A percentile compares a stretch with the other conserved stretches of the same genome.
Evolutionary conservation across 345 rosid species (phyloP).

Genomic region (Streptanthus diversifolius): DNA sequence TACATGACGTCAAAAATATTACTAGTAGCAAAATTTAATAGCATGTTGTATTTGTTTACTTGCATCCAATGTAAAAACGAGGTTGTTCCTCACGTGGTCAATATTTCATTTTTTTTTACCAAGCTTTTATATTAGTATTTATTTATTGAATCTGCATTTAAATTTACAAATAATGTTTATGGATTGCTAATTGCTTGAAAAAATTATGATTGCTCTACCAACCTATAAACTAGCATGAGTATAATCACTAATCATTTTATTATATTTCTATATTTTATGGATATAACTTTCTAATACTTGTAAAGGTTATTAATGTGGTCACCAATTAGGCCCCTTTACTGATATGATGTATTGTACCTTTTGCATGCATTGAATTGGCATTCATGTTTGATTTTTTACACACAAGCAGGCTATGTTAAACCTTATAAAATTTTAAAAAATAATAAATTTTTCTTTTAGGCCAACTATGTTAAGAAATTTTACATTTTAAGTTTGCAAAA

Average conservation of each 20-base stretch:
- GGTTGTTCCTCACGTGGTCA: neutral
- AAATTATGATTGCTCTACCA: neutral
- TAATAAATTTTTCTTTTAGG: neutral
- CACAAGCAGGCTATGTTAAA: neutral
- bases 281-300: neutral
- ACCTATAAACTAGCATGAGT: neutral
- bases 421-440: no score
- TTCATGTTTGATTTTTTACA: neutral
- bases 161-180: neutral
- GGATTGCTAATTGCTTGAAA: neutral
- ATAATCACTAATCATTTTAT: neutral
- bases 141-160: neutral
- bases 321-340: neutral
- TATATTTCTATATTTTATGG: neutral
- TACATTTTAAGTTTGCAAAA: neutral
- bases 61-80: neutral
- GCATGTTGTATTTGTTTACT: neutral
- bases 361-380: slow-evolving; percentile 2
- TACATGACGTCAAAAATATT: no score
- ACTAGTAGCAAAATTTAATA: neutral
- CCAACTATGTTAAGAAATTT: neutral
- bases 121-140: neutral
- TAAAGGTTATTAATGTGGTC: neutral
- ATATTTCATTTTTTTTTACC: no score
- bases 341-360: neutral